Evolutionary conservation across 805 yeast genomes (phyloP).

Genomic region (Pichia heedii): DNA sequence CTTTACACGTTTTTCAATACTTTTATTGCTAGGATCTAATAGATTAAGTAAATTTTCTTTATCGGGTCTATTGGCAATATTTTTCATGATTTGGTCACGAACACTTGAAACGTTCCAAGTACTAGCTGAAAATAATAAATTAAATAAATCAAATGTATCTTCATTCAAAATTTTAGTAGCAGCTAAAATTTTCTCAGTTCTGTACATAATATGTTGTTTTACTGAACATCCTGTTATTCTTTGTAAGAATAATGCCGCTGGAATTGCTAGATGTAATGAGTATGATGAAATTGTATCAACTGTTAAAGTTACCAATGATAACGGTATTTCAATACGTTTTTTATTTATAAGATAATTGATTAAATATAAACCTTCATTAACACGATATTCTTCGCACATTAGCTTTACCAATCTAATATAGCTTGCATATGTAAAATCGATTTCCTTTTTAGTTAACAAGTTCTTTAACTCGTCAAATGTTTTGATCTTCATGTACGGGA

Average conservation of each 20-base stretch:
- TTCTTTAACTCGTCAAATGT: constrained; percentile 1
- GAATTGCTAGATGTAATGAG: constrained; percentile 6
- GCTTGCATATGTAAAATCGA: constrained; percentile 4
- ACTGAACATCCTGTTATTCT: constrained; percentile 2
- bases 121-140: neutral
- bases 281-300: constrained; percentile 1
- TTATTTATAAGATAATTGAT: neutral
- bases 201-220: neutral
- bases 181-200: neutral
- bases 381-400: constrained; percentile 6
- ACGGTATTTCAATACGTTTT: constrained; percentile 2
- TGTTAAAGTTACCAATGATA: neutral
- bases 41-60: neutral
- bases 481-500: neutral
- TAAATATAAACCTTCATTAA: constrained; percentile 6
- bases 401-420: constrained; percentile 3
- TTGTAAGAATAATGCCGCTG: constrained; percentile 5
- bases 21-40: neutral
- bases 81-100: no score
- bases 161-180: neutral
- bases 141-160: neutral
- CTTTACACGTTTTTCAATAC: neutral
- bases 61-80: neutral
- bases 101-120: neutral
- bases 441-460: neutral